Base-by-base conservation (phyloP, 1,139 yeast species). In the Diutina sp. region DNA sequence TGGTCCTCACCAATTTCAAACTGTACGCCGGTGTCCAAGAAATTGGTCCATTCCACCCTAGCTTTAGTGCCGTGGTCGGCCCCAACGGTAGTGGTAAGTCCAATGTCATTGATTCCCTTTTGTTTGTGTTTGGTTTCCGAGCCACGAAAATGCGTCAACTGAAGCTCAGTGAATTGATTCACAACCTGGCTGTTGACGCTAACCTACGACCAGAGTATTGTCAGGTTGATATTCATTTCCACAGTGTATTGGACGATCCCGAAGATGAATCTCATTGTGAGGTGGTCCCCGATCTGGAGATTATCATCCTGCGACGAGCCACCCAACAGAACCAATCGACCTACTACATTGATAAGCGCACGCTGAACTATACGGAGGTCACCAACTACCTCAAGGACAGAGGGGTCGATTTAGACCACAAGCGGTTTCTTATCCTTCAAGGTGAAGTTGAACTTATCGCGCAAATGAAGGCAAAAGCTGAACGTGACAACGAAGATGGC, bases 381-480 rank as follows among this genome's bases (percentile, higher is more conserved):
- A 89, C 97, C 0, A 73, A 73, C 1, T 72, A 88, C 48, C 75
- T 95, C 57, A 83, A 83, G 60, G 84, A 80, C n/a, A 84, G 90
- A 64, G 99, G 99, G 1, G 87, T 95, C 58, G 99, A 95, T 70
- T 76, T 95, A 61, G 96, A 91, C 64, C 99, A 95, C 68, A 93
- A 95, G 66, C 77, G 99, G 62, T 95, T 95, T 65, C 77, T 95
- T 62, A 95, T 95, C 66, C 74, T 95, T 53, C 99, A 95, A 71
- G 99, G 99, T 65, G 99, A 95, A 68, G 99, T 95, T 47, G 99
- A 95, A 70, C 87, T 93, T 58, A 95, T 95, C 66, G 97, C 99
- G 0, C 98, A 93, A 68, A 95, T 95, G 99, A 91, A 91, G 66
- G 88, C 99, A 9, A 93, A 93, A 66, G 98, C 97, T 0, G 98